A percentile compares a stretch with the other conserved stretches of the same genome.
Conservation (phyloP, 2,329 filamentous ascomycete species). For the Mycocentrospora acerina region DNA sequence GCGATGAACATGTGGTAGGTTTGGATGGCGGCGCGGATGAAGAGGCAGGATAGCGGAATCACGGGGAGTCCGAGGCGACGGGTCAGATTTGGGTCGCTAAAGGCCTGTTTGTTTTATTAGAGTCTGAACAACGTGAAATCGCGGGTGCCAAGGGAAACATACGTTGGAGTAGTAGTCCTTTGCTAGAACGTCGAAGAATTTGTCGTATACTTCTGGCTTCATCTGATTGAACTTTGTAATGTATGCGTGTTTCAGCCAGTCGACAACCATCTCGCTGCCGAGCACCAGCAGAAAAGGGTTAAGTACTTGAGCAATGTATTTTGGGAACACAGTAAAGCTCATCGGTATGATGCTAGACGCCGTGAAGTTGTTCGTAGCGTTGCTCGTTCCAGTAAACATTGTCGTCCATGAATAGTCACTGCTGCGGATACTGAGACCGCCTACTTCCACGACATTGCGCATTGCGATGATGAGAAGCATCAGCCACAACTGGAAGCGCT, state of each 20-base stretch:
- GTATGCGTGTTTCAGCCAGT: constrained; percentile 96
- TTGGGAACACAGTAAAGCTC: constrained; percentile 86
- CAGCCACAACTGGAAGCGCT: constrained; percentile 95
- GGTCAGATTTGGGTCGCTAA: constrained; percentile 85
- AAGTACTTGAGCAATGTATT: constrained; percentile 84
- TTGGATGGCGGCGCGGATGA: constrained; percentile 90
- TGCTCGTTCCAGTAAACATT: constrained; percentile 38
- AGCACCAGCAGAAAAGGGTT: constrained; percentile 93
- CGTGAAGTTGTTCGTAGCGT: constrained; percentile 56
- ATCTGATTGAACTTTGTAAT: constrained; percentile 99
- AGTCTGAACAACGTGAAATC: neutral
- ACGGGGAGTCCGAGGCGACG: constrained; percentile 87
- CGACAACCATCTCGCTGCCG: constrained; percentile 94
- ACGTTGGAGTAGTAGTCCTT: constrained; percentile 98
- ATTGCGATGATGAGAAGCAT: constrained; percentile 96
- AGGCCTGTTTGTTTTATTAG: constrained; percentile 62
- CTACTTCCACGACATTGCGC: constrained; percentile 94
- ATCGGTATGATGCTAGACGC: constrained; percentile 78
- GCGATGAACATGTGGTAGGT: constrained; percentile 98
- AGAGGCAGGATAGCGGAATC: constrained; percentile 88
- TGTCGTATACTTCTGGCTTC: constrained; percentile 83
- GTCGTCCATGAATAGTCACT: constrained; percentile 31
- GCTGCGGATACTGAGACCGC: constrained; percentile 66
- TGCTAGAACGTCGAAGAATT: constrained; percentile 88
- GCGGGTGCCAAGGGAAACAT: constrained; percentile 30